Evolutionary conservation across 2,329 filamentous ascomycete genomes (phyloP).

Genomic region (Teratosphaeria pseudoeucalypti): DNA sequence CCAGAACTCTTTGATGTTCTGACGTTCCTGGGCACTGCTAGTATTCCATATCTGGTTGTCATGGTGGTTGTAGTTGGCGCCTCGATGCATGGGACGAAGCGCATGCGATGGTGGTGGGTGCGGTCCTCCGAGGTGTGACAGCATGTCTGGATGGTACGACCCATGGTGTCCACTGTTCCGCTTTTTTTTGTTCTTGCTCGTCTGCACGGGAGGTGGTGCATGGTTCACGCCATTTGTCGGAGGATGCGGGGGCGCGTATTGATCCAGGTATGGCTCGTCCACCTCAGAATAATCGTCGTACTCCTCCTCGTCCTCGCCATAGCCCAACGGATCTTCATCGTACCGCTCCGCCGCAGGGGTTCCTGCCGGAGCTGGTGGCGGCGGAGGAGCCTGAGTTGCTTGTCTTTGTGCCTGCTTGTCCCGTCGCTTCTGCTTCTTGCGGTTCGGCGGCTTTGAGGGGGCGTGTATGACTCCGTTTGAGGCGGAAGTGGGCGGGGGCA

Average conservation of each 20-base stretch:
- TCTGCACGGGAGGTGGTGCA: constrained; percentile 9
- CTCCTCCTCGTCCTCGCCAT: constrained; percentile 33
- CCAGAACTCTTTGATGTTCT: constrained; percentile 98
- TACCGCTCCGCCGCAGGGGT: constrained; percentile 28
- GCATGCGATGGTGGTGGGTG: constrained; percentile 9
- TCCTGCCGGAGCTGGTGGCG: constrained; percentile 4
- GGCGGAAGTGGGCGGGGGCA: constrained; percentile 8
- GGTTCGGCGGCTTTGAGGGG: constrained; percentile 50
- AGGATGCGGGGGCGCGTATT: constrained; percentile 22
- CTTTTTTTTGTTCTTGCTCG: constrained; percentile 56
- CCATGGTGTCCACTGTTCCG: constrained; percentile 11
- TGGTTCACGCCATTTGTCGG: constrained; percentile 32
- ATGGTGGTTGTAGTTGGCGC: constrained; percentile 28
- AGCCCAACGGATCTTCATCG: constrained; percentile 30
- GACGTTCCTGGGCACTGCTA: constrained; percentile 83
- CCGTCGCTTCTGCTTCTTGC: constrained; percentile 90
- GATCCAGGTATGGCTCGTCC: constrained; percentile 17
- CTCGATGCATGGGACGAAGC: constrained; percentile 10
- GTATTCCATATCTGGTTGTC: constrained; percentile 95
- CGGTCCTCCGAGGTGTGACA: constrained; percentile 16
- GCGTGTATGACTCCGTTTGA: constrained; percentile 31
- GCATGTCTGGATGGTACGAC: constrained; percentile 16
- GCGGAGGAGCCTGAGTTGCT: constrained; percentile 28
- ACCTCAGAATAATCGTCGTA: constrained; percentile 26
- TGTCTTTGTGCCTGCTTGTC: constrained; percentile 70